phyloP scores from a whole-genome alignment of 2,329 filamentous ascomycete species.

The Ambrosiella xylebori region DNA sequence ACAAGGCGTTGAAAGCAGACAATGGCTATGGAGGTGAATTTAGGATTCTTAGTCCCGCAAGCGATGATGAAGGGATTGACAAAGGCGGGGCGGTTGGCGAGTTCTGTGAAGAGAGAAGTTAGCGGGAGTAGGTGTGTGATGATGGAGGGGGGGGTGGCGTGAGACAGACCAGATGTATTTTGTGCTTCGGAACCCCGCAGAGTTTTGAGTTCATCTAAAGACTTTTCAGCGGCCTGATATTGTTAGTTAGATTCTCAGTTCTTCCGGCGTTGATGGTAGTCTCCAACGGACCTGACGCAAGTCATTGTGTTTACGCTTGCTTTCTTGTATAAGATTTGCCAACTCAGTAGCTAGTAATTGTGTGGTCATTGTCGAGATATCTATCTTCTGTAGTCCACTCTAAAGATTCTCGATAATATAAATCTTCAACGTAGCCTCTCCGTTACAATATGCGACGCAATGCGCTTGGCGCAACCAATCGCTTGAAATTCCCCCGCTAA shows the following conservation, averaged over 20 bases:
- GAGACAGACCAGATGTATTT: constrained; percentile 44
- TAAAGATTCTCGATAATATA: not conserved
- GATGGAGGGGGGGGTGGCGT: constrained; percentile 13
- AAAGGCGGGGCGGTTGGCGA: constrained; percentile 66
- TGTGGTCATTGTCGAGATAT: constrained; percentile 51
- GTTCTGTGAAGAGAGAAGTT: constrained; percentile 37
- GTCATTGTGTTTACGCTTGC: constrained; percentile 85
- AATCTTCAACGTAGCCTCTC: not conserved
- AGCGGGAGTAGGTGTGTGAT: not conserved
- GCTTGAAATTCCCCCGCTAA: no score
- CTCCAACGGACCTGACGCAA: constrained; percentile 53
- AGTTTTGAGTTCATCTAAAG: constrained; percentile 70
- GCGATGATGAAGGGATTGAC: constrained; percentile 88
- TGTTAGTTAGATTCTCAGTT: not conserved
- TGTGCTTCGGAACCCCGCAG: constrained; percentile 61
- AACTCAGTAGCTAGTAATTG: constrained; percentile 80
- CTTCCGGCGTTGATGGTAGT: not conserved
- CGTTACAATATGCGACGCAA: not conserved
- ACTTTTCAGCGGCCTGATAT: constrained; percentile 72
- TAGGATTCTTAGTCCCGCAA: constrained; percentile 76
- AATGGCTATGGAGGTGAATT: constrained; percentile 74
- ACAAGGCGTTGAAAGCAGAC: constrained; percentile 80
- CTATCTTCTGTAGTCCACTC: constrained; percentile 1
- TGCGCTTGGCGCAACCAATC: not conserved
- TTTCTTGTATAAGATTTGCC: constrained; percentile 81